phyloP scores from a whole-genome alignment of 2,329 filamentous ascomycete genomes.

The Byssothecium circinans region DNA sequence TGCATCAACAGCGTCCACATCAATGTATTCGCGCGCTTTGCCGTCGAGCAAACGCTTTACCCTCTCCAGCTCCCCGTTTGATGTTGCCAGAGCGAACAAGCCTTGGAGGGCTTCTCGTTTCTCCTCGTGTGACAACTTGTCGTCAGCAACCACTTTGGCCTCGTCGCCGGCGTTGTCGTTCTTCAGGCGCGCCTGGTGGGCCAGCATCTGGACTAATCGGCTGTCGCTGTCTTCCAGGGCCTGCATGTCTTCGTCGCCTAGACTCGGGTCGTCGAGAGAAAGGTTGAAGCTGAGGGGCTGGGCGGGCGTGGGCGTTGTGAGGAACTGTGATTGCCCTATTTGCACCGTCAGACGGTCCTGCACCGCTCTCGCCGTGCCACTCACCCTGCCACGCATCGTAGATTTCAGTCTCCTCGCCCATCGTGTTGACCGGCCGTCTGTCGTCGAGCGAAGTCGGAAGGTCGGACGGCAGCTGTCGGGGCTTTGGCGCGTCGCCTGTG shows the following conservation, averaged over 20 bases:
- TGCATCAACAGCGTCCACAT: conserved; percentile 86
- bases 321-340: conserved; percentile 89
- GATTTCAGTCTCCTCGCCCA: conserved; percentile 85
- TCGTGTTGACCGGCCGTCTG: conserved; percentile 68
- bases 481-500: conserved; percentile 37
- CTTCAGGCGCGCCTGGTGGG: conserved; percentile 85
- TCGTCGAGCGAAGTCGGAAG: conserved; percentile 92
- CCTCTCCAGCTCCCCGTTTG: conserved; percentile 87
- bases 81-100: conserved; percentile 89
- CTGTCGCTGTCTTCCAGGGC: conserved; percentile 75
- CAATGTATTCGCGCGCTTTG: conserved; percentile 72
- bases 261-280: conserved; percentile 74
- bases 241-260: conserved; percentile 66
- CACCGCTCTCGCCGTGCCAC: conserved; percentile 34
- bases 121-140: conserved; percentile 72
- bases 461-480: conserved; percentile 70
- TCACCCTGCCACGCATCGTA: conserved; percentile 98
- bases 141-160: conserved; percentile 73
- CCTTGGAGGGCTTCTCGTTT: conserved; percentile 84
- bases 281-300: conserved; percentile 86
- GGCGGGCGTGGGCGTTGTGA: conserved; percentile 81
- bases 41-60: conserved; percentile 76
- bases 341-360: conserved; percentile 11
- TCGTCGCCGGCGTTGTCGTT: conserved; percentile 71
- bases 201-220: conserved; percentile 92